Evolutionary conservation across 441 rosid genomes (phyloP), one percentile per base, ranked within the genome.

Genomic region (Croton laevigatus): DNA sequence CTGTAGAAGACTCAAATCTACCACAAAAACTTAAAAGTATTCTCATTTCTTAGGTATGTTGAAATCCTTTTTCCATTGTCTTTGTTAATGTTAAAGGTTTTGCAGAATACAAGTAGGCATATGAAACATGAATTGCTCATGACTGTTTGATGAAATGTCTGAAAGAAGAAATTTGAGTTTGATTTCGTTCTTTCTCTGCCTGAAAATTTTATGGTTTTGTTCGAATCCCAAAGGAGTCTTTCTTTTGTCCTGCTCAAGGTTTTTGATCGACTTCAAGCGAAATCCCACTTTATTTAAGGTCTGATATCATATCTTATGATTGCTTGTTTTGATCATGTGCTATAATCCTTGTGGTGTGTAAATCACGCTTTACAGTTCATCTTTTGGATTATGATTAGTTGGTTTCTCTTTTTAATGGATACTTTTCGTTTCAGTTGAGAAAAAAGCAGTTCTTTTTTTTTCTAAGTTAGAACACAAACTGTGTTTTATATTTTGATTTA

Each of bases 41-140:
- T 16, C 19, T 49, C 53, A 49, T 59, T 59, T 59, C 36, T 59
- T 14, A 59, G 62, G 62, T 59, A 40, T 34, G 63, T 59, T 32
- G 9, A 1, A 13, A 12, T 1, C 3, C 36, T 5, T 7, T 8
- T 3, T 36, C 17, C 17, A 3, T 32, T 59, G 19, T 12, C 34
- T 59, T 14, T 14, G n/a, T 59, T 32, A 32, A 27, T 14, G n/a
- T 59, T 32, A 32, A 27, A 0, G 37, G 3, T 34, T 16, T 59
- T 14, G 32, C 59, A 54, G 12, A n/a, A 23, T 22, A 5, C 60
- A 22, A 22, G 60, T 55, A 5, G 36, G 9, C 16, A 16, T 5
- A 13, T 20, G 23, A 19, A 54, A 20, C 22, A 54, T 7, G 4
- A 55, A 22, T 6, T 59, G n/a, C 20, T 20, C 36, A 59, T 6